phyloP scores from a whole-genome alignment of 257 asterid genomes.

The Striga asiatica region DNA sequence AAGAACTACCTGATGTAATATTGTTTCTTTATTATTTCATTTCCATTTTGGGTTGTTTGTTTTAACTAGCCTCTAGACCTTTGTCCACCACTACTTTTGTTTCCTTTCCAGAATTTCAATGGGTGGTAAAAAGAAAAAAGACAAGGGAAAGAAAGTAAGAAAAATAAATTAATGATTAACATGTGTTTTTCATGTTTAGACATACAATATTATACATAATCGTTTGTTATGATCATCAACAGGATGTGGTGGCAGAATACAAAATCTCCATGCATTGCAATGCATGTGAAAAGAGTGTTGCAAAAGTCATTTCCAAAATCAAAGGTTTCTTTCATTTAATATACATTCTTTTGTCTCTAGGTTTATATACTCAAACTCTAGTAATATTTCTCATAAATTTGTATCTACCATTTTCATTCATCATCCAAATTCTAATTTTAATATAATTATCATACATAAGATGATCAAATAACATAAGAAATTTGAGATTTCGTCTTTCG shows the following conservation, averaged over 20 bases:
- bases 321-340: conserved; percentile 40
- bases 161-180: background rate
- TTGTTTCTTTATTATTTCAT: background rate
- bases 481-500: too few species aligned
- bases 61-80: conserved; percentile 19
- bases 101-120: conserved; percentile 19
- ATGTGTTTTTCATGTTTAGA: background rate
- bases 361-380: too few species aligned
- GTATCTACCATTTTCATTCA: too few species aligned
- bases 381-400: too few species aligned
- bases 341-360: background rate
- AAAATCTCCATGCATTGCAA: conserved; percentile 70
- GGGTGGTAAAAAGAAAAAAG: conserved; percentile 23
- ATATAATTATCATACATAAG: too few species aligned
- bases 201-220: too few species aligned
- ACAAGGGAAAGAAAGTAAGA: conserved; percentile 23
- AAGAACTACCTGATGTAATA: conserved; percentile 26
- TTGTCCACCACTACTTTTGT: conserved; percentile 7
- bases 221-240: too few species aligned
- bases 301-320: conserved; percentile 49
- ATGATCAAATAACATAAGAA: too few species aligned
- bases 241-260: conserved; percentile 55
- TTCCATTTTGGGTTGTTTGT: background rate
- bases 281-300: conserved; percentile 78
- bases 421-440: too few species aligned